Evolutionary conservation across 345 rosid species (phyloP), one percentile per base, ranked within the genome.

Genomic region (Hypericum perforatum): DNA sequence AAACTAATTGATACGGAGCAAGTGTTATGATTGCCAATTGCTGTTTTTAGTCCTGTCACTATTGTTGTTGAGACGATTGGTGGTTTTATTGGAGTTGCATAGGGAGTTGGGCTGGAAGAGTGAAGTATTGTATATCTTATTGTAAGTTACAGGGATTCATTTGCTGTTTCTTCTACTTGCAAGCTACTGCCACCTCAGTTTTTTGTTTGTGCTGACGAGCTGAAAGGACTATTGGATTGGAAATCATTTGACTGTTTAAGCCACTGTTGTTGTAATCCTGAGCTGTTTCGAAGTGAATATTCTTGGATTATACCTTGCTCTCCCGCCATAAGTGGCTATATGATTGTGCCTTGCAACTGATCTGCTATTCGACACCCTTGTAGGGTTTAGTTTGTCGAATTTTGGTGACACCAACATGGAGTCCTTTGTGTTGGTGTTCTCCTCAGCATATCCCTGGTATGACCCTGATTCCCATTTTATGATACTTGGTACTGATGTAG

Each of bases 341-440:
- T 46, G 16, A 61, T 49, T 47, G 61, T 63, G 42, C 55, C 49
- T 52, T 65, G 42, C 61, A 39, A 52, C 80, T 77, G 75, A 70
- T 75, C 47, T 68, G 54, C 49, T 67, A 57, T 63, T 74, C 75
- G 73, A 78, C 69, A 74, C 64, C 75, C 57, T 77, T 79, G 81
- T 76, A 77, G 81, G 82, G 71, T 75, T 82, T 77, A 73, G 58
- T 76, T 77, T 48, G 67, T 70, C 71, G 71, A 72, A 71, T 49
- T 63, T 58, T 74, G 75, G 57, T 78, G 69, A 70, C 74, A 67
- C 80, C 78, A 79, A 72, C 80, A 72, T 70, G 69, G 68, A 62
- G 54, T 60, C 53, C 63, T 63, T 72, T 59, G 64, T 78, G 85
- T 82, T 82, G 78, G 78, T 74, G 73, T 68, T 64, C 11, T 63